Evolutionary conservation across 768 basidiomycete species (phyloP).

Genomic region (Suillus sp.): DNA sequence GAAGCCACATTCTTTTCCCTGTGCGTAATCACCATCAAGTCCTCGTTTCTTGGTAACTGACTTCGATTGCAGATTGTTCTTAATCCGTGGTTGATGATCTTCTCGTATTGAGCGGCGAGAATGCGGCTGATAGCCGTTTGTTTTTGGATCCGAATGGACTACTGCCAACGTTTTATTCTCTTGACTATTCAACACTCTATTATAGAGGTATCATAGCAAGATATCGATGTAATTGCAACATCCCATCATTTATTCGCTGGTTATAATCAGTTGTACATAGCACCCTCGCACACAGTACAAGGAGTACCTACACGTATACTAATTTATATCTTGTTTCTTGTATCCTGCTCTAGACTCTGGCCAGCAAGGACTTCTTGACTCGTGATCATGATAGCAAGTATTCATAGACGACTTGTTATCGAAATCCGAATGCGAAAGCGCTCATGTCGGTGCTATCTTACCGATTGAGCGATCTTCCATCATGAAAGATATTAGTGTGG

Average conservation of each 20-base stretch:
- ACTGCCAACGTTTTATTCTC: background rate
- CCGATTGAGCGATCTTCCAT: background rate
- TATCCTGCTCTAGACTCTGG: background rate
- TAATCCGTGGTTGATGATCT: slow-evolving; percentile 90
- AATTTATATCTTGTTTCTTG: background rate
- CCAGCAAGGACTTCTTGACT: background rate
- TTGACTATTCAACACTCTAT: background rate
- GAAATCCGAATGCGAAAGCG: no score
- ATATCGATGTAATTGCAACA: background rate
- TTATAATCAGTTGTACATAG: background rate
- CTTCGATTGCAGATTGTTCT: slow-evolving; percentile 61
- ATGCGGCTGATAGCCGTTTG: background rate
- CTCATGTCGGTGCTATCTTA: background rate
- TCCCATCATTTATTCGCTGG: background rate
- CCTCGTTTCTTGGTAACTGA: slow-evolving; percentile 6
- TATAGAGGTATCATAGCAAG: slow-evolving; percentile 4
- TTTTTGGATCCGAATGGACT: background rate
- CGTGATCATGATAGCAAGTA: background rate
- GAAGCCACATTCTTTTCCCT: slow-evolving; percentile 74
- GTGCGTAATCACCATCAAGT: slow-evolving; percentile 42
- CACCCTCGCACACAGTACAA: background rate
- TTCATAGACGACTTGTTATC: no score
- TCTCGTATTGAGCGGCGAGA: slow-evolving; percentile 48
- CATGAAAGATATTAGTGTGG: background rate
- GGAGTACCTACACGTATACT: background rate